Base-by-base conservation (phyloP, 2,329 filamentous ascomycete species). In the Helicocarpus griseus region DNA sequence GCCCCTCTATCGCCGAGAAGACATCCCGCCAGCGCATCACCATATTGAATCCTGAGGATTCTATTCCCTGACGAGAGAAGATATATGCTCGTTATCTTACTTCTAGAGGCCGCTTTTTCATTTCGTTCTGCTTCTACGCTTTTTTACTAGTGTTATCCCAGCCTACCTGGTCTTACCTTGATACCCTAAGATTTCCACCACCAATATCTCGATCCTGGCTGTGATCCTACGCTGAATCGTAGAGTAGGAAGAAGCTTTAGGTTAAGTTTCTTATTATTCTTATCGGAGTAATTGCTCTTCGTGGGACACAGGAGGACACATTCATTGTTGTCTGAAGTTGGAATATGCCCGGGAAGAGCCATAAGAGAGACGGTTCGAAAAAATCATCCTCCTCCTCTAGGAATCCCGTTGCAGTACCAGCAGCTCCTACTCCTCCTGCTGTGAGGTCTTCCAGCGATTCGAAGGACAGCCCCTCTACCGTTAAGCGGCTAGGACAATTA, bases 291-390 rank as follows among this genome's bases (percentile, higher is more conserved):
- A 14, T 17, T 11, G 9, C 26, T 29, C n/a, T 44, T 29, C 41
- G n/a, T 31, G 26, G 19, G 41, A 44, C 21, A 44, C 29, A 44
- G 24, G 14, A 17, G 40, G 21, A 17, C 14, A 17, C n/a, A 22
- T 24, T 24, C 4, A 14, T 36, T 22, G 5, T 35, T 47, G 21
- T 19, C 29, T 22, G 19, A 33, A 9, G 22, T n/a, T 11, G 24
- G 35, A 49, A 49, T 49, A 49, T 49, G 47, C 47, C 47, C 5
- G 48, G 26, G 38, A 50, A 55, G 48, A 36, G 9, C 22, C 41
- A 51, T 45, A 55, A 51, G 49, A 52, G 36, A 11, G 48, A 49
- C 28, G 44, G 31, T 28, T 54, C 53, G 28, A 55, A 52, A 43
- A 55, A 55, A 46, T 49, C 48, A 24, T 50, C 39, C 11, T 31